phyloP scores from a whole-genome alignment of 306 rosid species.

The Prunus mongolica region DNA sequence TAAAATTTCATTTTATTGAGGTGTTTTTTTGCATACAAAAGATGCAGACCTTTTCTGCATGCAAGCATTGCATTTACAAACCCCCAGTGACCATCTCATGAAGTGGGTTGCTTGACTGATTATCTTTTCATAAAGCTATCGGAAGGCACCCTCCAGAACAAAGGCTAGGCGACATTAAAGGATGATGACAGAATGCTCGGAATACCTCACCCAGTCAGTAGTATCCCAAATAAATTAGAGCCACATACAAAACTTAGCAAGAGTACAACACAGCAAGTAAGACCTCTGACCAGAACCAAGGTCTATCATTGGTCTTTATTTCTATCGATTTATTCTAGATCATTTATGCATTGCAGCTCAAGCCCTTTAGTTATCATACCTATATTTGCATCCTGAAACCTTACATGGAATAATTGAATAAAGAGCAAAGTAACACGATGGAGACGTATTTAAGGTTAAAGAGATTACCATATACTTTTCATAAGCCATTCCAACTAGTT shows the following conservation, averaged over 20 bases:
- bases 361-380: background rate
- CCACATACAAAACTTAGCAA: background rate
- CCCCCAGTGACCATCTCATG: background rate
- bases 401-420: slow-evolving; percentile 8
- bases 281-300: background rate
- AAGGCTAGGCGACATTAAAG: too few relatives aligned
- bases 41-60: background rate
- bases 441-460: slow-evolving; percentile 12
- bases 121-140: background rate
- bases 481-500: slow-evolving; percentile 72
- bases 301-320: background rate
- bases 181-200: too few relatives aligned
- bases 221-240: background rate
- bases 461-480: slow-evolving; percentile 82
- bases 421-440: slow-evolving; percentile 12
- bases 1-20: background rate
- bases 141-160: background rate
- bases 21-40: background rate
- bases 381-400: background rate
- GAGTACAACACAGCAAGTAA: background rate
- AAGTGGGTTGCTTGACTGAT: background rate
- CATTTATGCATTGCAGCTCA: background rate
- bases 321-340: background rate
- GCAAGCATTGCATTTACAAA: background rate
- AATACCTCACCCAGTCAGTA: too few relatives aligned